These are phyloP conservation scores for Colletotrichum sp. DNA, from an alignment of 2,329 filamentous ascomycete genomes.

Conservation along the genomic window DNA sequence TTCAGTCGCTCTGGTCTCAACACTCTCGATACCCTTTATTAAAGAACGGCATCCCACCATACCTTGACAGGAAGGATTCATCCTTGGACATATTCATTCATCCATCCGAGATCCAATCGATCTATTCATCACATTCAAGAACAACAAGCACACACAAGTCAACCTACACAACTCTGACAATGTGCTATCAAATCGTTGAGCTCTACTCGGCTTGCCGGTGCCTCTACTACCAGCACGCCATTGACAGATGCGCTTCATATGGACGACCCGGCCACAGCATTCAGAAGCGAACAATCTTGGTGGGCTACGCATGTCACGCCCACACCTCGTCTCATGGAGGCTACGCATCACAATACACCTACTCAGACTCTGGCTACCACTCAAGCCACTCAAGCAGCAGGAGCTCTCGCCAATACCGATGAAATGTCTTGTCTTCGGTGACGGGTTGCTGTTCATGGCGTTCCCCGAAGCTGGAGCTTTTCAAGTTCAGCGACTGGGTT, in stretches of 20 bases:
- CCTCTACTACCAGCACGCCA: slow-evolving; percentile 84
- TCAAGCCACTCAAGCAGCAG: slow-evolving; percentile 51
- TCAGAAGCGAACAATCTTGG: slow-evolving; percentile 77
- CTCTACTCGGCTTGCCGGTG: slow-evolving; percentile 87
- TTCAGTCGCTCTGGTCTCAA: not conserved
- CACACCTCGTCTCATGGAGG: slow-evolving; percentile 50
- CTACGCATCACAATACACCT: slow-evolving; percentile 43
- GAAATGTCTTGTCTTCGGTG: slow-evolving; percentile 59
- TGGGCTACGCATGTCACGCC: slow-evolving; percentile 77
- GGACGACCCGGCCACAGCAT: slow-evolving; percentile 75
- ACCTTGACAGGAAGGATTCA: slow-evolving; percentile 18
- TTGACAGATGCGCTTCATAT: slow-evolving; percentile 81
- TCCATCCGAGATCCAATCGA: not conserved
- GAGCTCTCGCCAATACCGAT: slow-evolving; percentile 49
- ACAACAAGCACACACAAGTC: not conserved
- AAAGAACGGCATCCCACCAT: slow-evolving; percentile 7
- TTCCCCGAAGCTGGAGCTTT: slow-evolving; percentile 44
- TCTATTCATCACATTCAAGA: not conserved
- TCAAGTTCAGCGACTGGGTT: slow-evolving; percentile 52
- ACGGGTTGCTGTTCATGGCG: slow-evolving; percentile 48
- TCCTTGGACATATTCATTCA: not conserved
- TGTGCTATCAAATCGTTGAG: slow-evolving; percentile 90
- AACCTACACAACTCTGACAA: slow-evolving; percentile 41
- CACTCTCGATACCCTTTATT: slow-evolving; percentile 4
- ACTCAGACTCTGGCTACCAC: slow-evolving; percentile 61